Evolutionary conservation across 2,329 filamentous ascomycete genomes (phyloP).

Genomic region (Helotiales sp.): DNA sequence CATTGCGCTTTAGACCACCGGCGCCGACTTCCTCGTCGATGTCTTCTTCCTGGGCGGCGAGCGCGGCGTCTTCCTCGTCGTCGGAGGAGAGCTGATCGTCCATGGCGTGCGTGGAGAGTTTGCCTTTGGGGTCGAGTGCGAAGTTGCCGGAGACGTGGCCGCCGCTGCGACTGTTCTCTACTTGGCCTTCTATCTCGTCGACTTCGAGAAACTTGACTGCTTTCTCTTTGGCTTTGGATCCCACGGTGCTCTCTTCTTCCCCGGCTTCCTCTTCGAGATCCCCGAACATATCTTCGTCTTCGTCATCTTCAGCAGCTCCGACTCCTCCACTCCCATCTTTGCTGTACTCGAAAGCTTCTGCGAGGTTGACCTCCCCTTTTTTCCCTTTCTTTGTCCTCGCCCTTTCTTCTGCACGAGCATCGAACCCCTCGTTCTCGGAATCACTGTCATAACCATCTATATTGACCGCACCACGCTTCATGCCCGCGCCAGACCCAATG

Average conservation of each 20-base stretch:
- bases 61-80: constrained; percentile 72
- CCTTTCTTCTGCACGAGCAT: constrained; percentile 70
- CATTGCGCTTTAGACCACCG: constrained; percentile 89
- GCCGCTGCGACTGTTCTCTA: constrained; percentile 72
- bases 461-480: constrained; percentile 93
- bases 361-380: constrained; percentile 51
- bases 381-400: constrained; percentile 49
- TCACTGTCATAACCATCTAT: constrained; percentile 97
- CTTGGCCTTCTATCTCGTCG: constrained; percentile 77
- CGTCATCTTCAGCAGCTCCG: constrained; percentile 55
- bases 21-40: constrained; percentile 89
- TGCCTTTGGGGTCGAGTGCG: constrained; percentile 59
- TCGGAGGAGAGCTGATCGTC: constrained; percentile 56
- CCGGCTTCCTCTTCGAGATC: constrained; percentile 63
- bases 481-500: constrained; percentile 75
- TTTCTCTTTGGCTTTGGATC: constrained; percentile 62
- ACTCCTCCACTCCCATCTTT: constrained; percentile 42
- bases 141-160: constrained; percentile 69
- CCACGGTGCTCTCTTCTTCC: constrained; percentile 58
- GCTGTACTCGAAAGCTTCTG: constrained; percentile 60
- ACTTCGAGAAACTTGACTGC: constrained; percentile 65
- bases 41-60: constrained; percentile 75
- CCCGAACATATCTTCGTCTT: constrained; percentile 87
- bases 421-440: constrained; percentile 88
- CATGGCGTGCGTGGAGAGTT: constrained; percentile 45